Evolutionary conservation across 2,329 filamentous ascomycete species (phyloP), one percentile per base, ranked within the genome.

Genomic region (Botrytis pseudocinerea): DNA sequence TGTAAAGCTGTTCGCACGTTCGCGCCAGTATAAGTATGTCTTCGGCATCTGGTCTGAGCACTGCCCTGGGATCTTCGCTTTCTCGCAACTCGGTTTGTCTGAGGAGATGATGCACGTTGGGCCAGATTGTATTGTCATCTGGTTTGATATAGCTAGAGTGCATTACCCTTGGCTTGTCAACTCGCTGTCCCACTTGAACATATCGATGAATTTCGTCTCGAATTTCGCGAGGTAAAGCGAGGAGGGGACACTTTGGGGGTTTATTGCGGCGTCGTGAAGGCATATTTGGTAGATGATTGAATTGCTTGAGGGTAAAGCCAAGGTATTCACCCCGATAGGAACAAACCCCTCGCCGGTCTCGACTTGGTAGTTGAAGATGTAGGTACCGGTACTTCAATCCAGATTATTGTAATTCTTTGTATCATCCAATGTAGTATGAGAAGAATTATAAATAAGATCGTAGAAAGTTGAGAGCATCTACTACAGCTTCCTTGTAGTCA

Each of bases 1-100:
- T 22, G 28, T 69, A 69, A 35, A 69, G 66, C 14, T 69, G 66
- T 40, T 40, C n/a, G 14, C 66, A 57, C 4, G 66, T 69, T n/a
- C 66, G 35, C 18, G 35, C 51, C 42, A 69, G 32, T 51, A 66
- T 66, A 20, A 66, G 63, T n/a, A 51, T 32, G 22, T 66, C 63
- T 38, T n/a, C 7, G 14, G 12, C 22, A 38, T 66, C 44, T 38
- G 63, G 44, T 22, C 22, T 44, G 22, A 66, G 51, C 6, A 7
- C 22, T 2, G 28, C 44, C 22, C 22, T 4, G 6, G 44, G 32
- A 66, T 66, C 3, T n/a, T 8, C n/a, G 4, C 7, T 4, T 48
- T 51, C 42, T 35, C 18, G 22, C 7, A 9, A 32, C n/a, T 25
- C 22, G 12, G 32, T 25, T 16, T 18, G 20, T 1, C 20, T 0